A percentile compares a stretch with the other conserved stretches of the same genome.
Evolutionary conservation across 2,329 filamentous ascomycete species (phyloP).

Genomic region (Salinomyces thailandicus): DNA sequence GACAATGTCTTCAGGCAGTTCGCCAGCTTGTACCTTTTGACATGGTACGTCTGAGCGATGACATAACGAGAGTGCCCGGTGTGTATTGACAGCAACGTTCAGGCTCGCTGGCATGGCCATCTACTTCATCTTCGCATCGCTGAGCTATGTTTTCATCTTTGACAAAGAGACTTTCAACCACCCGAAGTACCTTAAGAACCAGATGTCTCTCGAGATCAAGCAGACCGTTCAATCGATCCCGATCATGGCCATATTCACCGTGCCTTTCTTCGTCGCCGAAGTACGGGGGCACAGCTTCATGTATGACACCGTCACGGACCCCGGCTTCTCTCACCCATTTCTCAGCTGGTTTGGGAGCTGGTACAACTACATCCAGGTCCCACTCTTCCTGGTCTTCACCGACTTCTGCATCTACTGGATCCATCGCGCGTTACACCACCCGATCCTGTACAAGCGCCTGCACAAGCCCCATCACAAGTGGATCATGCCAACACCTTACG

Average conservation of each 20-base stretch:
- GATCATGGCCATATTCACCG: conserved; percentile 70
- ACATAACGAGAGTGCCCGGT: neutral
- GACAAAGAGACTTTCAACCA: conserved; percentile 83
- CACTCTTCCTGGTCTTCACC: conserved; percentile 78
- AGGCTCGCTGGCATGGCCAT: conserved; percentile 78
- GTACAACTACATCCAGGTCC: conserved; percentile 71
- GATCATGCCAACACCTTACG: conserved; percentile 95
- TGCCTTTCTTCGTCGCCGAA: conserved; percentile 71
- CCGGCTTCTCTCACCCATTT: conserved; percentile 21
- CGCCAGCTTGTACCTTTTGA: conserved; percentile 68
- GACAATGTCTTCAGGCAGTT: conserved; percentile 69
- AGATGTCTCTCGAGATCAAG: conserved; percentile 73
- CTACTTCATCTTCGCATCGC: conserved; percentile 73
- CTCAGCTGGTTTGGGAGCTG: conserved; percentile 33
- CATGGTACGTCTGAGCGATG: conserved; percentile 52
- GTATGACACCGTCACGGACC: conserved; percentile 53
- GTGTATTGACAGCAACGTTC: too few species aligned
- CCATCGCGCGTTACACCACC: conserved; percentile 75
- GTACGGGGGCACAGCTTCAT: conserved; percentile 77
- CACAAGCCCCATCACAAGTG: conserved; percentile 99
- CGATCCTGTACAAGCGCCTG: conserved; percentile 68
- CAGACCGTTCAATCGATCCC: conserved; percentile 71
- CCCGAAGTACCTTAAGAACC: conserved; percentile 91
- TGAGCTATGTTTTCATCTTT: conserved; percentile 83
- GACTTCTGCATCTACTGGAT: conserved; percentile 89